Evolutionary conservation across 2,329 filamentous ascomycete genomes (phyloP).

Genomic region (Chrysosporium queenslandicum): DNA sequence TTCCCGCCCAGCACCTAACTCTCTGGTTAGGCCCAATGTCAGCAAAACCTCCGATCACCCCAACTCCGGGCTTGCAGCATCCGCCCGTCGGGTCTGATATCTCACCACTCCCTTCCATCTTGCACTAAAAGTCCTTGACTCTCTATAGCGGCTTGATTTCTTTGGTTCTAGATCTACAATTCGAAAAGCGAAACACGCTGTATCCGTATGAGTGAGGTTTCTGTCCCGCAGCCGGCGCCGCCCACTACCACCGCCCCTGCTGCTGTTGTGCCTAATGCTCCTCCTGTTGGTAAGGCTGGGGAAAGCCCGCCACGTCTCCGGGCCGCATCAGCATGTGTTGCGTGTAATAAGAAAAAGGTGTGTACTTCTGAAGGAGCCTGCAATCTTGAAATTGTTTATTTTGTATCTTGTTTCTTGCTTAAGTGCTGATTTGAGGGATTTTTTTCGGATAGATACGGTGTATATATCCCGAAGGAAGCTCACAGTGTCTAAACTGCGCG

Average conservation of each 20-base stretch:
- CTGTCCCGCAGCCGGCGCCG: constrained; percentile 11
- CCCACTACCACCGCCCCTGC: background rate
- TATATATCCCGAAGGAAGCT: constrained; percentile 20
- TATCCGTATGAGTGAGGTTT: constrained; percentile 15
- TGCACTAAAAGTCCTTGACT: background rate
- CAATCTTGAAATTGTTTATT: too few relatives aligned
- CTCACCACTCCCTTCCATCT: background rate
- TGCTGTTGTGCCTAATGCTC: constrained; percentile 8
- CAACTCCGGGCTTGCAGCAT: background rate
- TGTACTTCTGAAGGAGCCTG: background rate
- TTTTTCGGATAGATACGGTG: constrained; percentile 22
- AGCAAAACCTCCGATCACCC: constrained; percentile 1
- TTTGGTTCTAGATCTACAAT: background rate
- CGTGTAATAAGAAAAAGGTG: constrained; percentile 27
- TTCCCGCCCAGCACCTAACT: too few relatives aligned
- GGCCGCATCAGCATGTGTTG: constrained; percentile 25
- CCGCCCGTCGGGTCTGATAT: background rate
- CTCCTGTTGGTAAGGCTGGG: constrained; percentile 7
- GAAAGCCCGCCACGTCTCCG: constrained; percentile 22
- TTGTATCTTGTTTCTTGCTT: background rate
- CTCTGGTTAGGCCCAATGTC: constrained; percentile 6
- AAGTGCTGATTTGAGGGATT: background rate
- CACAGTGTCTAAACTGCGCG: constrained; percentile 22
- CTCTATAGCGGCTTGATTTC: background rate
- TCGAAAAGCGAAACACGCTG: background rate